These are phyloP conservation scores for Pseudonectria foliicola DNA, from an alignment of 2,329 filamentous ascomycete species.

Conservation along the genomic window DNA sequence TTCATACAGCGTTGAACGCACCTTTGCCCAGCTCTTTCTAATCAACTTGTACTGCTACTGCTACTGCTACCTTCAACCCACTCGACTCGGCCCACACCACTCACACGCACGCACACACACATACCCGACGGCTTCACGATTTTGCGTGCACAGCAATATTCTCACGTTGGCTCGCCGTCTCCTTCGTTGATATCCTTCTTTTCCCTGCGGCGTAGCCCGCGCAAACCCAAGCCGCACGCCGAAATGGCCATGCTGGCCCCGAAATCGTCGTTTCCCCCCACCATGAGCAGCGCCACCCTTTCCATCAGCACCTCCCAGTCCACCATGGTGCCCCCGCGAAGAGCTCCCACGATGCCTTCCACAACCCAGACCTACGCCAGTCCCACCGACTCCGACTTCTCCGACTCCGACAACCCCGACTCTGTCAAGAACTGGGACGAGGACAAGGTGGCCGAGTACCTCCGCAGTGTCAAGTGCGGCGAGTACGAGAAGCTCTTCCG, in stretches of 20 bases:
- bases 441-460: constrained; percentile 83
- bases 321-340: constrained; percentile 43
- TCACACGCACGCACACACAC: too few species aligned
- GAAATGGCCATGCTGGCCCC: constrained; percentile 72
- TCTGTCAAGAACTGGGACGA: constrained; percentile 84
- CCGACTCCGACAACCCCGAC: constrained; percentile 69
- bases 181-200: background rate
- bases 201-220: background rate
- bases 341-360: constrained; percentile 42
- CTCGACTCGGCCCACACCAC: too few species aligned
- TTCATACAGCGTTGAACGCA: constrained; percentile 21
- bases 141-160: constrained; percentile 8
- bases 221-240: background rate
- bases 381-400: constrained; percentile 89
- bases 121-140: too few species aligned
- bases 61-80: too few species aligned
- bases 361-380: constrained; percentile 60
- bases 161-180: constrained; percentile 8
- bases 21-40: constrained; percentile 11
- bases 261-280: constrained; percentile 61
- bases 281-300: constrained; percentile 40
- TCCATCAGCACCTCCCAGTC: constrained; percentile 41
- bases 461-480: constrained; percentile 82
- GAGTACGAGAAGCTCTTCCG: constrained; percentile 89
- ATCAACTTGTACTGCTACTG: constrained; percentile 9